Evolutionary conservation across 371 early-diverging fungal species (phyloP).

Genomic region (Syncephalis fuscata): DNA sequence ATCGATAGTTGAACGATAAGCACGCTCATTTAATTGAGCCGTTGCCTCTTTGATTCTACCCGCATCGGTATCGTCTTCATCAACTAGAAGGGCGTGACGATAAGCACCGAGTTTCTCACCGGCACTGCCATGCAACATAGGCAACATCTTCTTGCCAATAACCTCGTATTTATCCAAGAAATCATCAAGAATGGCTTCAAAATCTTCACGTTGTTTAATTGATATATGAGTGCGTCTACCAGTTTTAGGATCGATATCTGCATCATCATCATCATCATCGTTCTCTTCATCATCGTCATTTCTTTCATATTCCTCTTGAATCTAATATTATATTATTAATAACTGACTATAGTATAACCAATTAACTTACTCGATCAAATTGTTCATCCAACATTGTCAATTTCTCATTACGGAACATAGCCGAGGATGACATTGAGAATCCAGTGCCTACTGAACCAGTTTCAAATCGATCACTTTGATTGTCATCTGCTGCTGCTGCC

Average conservation of each 20-base stretch:
- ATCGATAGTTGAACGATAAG: conserved; percentile 13
- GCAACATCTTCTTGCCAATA: conserved; percentile 49
- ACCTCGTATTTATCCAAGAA: conserved; percentile 76
- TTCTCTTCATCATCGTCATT: conserved; percentile 62
- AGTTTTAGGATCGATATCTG: too few relatives aligned
- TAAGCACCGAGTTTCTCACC: conserved; percentile 48
- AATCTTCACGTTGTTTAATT: conserved; percentile 33
- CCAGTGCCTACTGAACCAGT: conserved; percentile 24
- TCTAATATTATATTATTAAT: not conserved
- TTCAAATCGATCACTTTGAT: conserved; percentile 14
- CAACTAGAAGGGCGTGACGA: conserved; percentile 31
- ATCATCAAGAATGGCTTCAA: conserved; percentile 68
- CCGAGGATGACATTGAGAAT: conserved; percentile 79
- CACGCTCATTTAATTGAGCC: conserved; percentile 12
- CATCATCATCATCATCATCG: conserved; percentile 35
- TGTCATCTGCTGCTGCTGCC: conserved; percentile 1
- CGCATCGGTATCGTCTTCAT: conserved; percentile 12
- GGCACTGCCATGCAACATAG: conserved; percentile 42
- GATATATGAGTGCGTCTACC: too few relatives aligned
- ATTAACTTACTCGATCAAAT: conserved; percentile 79
- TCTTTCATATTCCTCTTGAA: conserved; percentile 14
- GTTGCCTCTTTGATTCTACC: conserved; percentile 4
- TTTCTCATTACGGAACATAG: conserved; percentile 80
- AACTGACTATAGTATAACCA: too few relatives aligned
- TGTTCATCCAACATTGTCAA: conserved; percentile 80